Base-by-base conservation (phyloP, 805 yeast genomes). In the Wickerhamiella parazyma region DNA sequence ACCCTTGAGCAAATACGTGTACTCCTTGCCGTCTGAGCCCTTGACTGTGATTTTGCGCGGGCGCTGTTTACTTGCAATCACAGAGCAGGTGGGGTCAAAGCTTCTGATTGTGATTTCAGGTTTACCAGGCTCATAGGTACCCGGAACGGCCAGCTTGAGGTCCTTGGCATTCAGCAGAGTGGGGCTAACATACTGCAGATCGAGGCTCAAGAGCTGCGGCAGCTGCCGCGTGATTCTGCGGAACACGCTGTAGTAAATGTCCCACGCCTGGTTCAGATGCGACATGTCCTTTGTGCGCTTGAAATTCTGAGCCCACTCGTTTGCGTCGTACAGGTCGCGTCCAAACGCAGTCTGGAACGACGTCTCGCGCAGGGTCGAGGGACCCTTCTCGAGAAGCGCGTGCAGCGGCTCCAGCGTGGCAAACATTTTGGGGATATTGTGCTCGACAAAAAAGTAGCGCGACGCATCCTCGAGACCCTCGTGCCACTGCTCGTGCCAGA, bases 401-500 rank as follows among this genome's bases (percentile, higher is more conserved):
- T 91, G 96, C 41, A 91, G 64, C 2, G 96, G 96, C 49, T 84
- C 94, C 41, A 91, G 63, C 1, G 86, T 86, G 14, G 83, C 78
- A 62, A 83, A 82, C 97, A 91, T 91, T 60, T 84, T 86, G 44
- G 86, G 95, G 10, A 89, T 81, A 56, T 91, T 86, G 53, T 85
- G 91, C 49, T 91, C 98, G 28, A 93, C 95, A 61, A 86, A 89
- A 65, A 80, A 91, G 42, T 82, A 71, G 47, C 95, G 70, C 3
- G 95, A 86, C 0, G 98, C 98, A 65, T 91, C 95, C 58, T 91
- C 99, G 25, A 91, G 68, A 2, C 94, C 96, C 63, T 89, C 97
- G 53, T 86, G 87, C 98, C 99, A 91, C 58, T 81, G 80, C 56
- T 91, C 99, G 55, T 86, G 94, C 96, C 98, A 87, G 48, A 91